Base-by-base conservation (phyloP, 352 stramenopile species). In the Peronospora belbahrii region DNA sequence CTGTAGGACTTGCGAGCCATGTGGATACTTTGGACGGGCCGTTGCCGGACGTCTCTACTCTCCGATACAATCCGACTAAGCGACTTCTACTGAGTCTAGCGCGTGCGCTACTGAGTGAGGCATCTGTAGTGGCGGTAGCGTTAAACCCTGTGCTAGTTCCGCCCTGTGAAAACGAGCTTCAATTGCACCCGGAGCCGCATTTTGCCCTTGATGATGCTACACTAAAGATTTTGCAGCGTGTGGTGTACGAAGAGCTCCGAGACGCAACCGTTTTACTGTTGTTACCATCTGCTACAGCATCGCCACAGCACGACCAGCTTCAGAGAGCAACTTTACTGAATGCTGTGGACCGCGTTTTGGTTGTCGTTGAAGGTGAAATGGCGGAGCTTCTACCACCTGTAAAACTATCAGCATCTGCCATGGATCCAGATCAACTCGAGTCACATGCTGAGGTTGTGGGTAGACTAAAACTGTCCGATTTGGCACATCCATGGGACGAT, bases 71-170 rank as follows among this genome's bases (percentile, higher is more conserved):
- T 64, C 25, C 98, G 97, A 67, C 93, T 4, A 89, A 99, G 66
- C 71, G 95, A 0, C 95, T 98, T 63, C 71, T 98, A 18, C 58
- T 99, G n/a, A 98, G 94, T 56, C 75, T 99, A 48, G 97, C 86
- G 34, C 75, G 96, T 42, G 95, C 96, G 10, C 59, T 99, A 45
- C 62, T 99, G 5, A 74, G 71, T 4, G 78, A 97, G 41, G 79
- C 93, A n/a, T 59, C 61, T 25, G 47, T 85, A 10, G 74, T 98
- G 10, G 76, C 97, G 3, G 56, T 96, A 56, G 87, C 56, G 15
- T 35, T 71, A 22, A 40, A 52, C 25, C 54, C 53, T 42, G 59
- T 64, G 41, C 30, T 67, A 20, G 40, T 55, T 39, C 7, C 45
- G 18, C 41, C 59, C 14, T 35, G 30, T n/a, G 44, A 56, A 27